Percentiles rank a stretch among this genome's conserved stretches.
These are phyloP conservation scores for Hyphopichia burtonii DNA, from an alignment of 1,139 yeast genomes.

Conservation along the genomic window DNA sequence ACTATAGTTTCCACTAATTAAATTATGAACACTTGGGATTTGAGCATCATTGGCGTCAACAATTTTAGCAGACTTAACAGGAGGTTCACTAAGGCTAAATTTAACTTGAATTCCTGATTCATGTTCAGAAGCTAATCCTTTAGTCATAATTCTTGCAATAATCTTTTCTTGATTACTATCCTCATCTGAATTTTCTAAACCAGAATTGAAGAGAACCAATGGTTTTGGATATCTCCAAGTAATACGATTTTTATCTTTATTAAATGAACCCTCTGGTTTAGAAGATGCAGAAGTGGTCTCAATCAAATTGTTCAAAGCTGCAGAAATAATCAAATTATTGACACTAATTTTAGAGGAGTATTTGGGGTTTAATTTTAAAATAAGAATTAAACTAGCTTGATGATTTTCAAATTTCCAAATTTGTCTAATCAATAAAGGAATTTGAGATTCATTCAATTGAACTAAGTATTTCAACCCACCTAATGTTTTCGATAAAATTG, in stretches of 20 bases:
- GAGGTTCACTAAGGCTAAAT: constrained; percentile 43
- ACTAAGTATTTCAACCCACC: constrained; percentile 73
- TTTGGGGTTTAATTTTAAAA: constrained; percentile 58
- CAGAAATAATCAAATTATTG: constrained; percentile 67
- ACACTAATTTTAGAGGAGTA: constrained; percentile 45
- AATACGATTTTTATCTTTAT: constrained; percentile 77
- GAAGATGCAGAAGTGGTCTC: constrained; percentile 74
- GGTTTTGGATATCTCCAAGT: constrained; percentile 74
- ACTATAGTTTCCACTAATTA: constrained; percentile 38
- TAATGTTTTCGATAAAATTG: constrained; percentile 54
- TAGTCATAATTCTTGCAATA: constrained; percentile 70
- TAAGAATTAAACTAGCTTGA: constrained; percentile 82
- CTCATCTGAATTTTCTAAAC: constrained; percentile 9
- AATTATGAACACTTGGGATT: constrained; percentile 31
- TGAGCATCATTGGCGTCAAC: constrained; percentile 19
- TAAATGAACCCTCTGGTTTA: constrained; percentile 87
- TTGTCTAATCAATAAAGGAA: constrained; percentile 76
- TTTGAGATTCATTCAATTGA: constrained; percentile 36
- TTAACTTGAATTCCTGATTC: constrained; percentile 70
- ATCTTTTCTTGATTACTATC: constrained; percentile 51
- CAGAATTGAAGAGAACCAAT: constrained; percentile 33
- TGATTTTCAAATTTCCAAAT: constrained; percentile 85
- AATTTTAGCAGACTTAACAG: constrained; percentile 21
- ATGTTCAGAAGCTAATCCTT: constrained; percentile 60
- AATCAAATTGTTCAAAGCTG: constrained; percentile 44